Conservation (phyloP, 129 eudicot genomes). For the Lactuca sativa region DNA sequence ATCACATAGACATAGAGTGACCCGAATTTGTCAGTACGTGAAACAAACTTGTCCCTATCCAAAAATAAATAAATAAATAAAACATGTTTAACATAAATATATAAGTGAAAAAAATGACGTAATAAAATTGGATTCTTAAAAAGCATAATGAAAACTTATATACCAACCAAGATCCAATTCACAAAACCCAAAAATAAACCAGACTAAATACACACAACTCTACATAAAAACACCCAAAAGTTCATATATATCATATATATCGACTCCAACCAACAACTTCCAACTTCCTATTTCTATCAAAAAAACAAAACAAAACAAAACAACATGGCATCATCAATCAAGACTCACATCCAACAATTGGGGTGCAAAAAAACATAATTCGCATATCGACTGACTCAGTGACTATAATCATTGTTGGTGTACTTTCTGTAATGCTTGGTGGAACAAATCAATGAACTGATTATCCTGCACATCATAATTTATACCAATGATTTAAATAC, state of each 20-base stretch:
- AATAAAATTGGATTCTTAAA: background rate
- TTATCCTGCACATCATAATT: conserved; percentile 45
- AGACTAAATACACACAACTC: conserved; percentile 14
- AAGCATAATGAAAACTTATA: background rate
- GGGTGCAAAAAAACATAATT: background rate
- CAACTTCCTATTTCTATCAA: conserved; percentile 11
- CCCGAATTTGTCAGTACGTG: too few species aligned
- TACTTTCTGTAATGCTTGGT: conserved; percentile 57
- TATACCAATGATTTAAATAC: too few species aligned
- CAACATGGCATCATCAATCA: background rate
- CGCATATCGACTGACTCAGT: background rate
- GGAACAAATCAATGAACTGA: conserved; percentile 63
- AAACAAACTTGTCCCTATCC: background rate
- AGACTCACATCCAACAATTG: background rate
- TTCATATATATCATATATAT: background rate
- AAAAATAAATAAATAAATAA: too few species aligned
- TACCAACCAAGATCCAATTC: conserved; percentile 1
- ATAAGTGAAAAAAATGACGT: too few species aligned
- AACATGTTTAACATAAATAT: too few species aligned
- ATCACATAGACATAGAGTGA: too few species aligned
- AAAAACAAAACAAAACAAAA: background rate
- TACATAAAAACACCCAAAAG: conserved; percentile 12
- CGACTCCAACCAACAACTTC: conserved; percentile 6
- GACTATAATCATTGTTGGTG: conserved; percentile 40
- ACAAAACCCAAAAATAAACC: conserved; percentile 12